Base-by-base conservation (phyloP, 441 rosid genomes). In the Euphorbia corollata region DNA sequence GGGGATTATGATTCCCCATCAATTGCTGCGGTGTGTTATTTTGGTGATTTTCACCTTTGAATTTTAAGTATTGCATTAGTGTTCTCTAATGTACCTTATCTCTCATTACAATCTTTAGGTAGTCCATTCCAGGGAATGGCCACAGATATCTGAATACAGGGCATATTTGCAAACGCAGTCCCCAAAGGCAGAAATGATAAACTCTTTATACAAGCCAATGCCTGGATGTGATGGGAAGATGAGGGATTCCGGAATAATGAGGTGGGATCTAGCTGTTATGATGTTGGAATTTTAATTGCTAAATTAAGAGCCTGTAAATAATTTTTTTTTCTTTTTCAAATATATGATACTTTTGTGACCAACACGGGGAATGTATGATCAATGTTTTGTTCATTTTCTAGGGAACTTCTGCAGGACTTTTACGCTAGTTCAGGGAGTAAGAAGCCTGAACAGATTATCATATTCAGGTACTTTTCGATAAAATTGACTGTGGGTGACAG, bases 111-210 rank as follows among this genome's bases (percentile, higher is more conserved):
- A 54, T 55, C 60, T 50, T 18, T 65, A 85, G 90, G 90, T 85
- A 0, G 87, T 91, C 50, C 86, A 96, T 74, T 87, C 96, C 0
- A 83, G 93, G 71, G 79, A 84, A 47, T 91, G 97, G 97, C 96
- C 97, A 9, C 68, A 85, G 59, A 81, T 91, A 64, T 91, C 96
- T 57, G 83, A 86, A 6, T 91, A 91, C 38, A 80, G 93, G 61
- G 94, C 97, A 71, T 80, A 87, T 59, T 96, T 91, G 55, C 87
- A 94, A 0, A 84, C 89, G 2, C 96, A 86, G 72, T 81, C 96
- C 47, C 87, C 94, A 0, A 89, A 86, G 77, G 88, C 85, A 57
- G 97, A 89, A 77, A 91, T 89, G 94, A 86, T 91, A 0, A n/a
- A n/a, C 74, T 78, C 85, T 19, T 72, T 91, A 3, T 73, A 81